Conservation (phyloP, 2,329 filamentous ascomycete species). For the Aureobasidium sp. region DNA sequence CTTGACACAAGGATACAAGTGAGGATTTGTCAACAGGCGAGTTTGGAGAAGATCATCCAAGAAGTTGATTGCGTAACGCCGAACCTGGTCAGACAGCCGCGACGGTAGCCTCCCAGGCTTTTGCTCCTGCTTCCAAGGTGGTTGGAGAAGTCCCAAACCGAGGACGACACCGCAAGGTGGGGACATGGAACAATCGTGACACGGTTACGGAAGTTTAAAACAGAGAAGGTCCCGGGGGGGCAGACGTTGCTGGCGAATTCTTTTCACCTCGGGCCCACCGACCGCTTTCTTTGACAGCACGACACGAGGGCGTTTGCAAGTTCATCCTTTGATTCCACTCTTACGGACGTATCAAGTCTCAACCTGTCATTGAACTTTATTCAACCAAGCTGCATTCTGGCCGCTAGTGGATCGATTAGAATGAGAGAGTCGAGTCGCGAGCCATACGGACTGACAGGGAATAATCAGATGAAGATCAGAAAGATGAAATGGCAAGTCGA, state of each 20-base stretch:
- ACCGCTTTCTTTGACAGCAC: constrained; percentile 4
- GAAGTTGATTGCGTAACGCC: constrained; percentile 3
- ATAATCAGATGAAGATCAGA: neutral
- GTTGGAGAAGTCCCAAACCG: neutral
- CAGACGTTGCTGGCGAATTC: neutral
- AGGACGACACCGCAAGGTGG: neutral
- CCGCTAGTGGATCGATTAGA: neutral
- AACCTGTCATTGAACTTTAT: constrained; percentile 6
- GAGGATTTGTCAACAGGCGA: constrained; percentile 7
- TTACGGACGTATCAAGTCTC: constrained; percentile 9
- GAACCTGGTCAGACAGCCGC: neutral
- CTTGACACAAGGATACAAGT: neutral
- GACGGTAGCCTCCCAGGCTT: constrained; percentile 12
- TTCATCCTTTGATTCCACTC: neutral
- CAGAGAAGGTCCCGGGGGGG: constrained; percentile 7
- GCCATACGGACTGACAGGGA: neutral
- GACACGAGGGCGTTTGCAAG: neutral
- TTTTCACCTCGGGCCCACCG: neutral
- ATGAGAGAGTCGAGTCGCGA: neutral
- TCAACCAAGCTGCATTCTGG: neutral
- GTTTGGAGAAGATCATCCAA: neutral
- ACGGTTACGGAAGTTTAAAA: constrained; percentile 10
- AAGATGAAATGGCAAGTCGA: neutral
- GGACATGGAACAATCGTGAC: constrained; percentile 11
- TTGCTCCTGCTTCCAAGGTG: neutral